Conservation (phyloP, 2,329 filamentous ascomycete genomes). For the Septoria linicola region DNA sequence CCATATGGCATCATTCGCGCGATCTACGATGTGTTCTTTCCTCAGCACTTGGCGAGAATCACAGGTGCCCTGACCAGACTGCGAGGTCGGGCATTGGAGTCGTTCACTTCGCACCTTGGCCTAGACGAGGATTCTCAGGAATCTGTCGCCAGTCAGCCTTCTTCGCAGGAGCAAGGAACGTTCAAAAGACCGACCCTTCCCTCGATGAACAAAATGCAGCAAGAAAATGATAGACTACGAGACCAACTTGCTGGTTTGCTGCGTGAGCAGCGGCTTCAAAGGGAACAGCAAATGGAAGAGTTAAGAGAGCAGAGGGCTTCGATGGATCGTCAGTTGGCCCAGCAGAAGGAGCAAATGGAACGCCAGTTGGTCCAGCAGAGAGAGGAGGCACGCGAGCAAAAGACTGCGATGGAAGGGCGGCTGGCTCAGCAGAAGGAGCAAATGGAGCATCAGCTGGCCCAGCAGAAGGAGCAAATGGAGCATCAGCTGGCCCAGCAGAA, state of each 20-base stretch:
- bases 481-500: not conserved
- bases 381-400: not conserved
- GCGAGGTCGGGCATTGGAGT: constrained; percentile 1
- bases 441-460: not conserved
- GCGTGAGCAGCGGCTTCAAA: not conserved
- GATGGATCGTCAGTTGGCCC: not conserved
- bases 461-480: not conserved
- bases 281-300: not conserved
- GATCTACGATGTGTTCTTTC: constrained; percentile 1
- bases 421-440: not conserved
- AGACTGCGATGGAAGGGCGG: not conserved
- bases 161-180: constrained; percentile 1
- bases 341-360: not conserved
- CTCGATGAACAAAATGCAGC: not conserved
- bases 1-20: not conserved
- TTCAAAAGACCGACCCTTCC: constrained; percentile 1
- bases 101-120: constrained; percentile 8
- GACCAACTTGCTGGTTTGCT: not conserved
- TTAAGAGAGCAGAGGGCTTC: not conserved
- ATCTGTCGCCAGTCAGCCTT: not conserved
- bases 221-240: constrained; percentile 10
- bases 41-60: constrained; percentile 2
- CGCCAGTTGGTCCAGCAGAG: not conserved
- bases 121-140: constrained; percentile 3
- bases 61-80: constrained; percentile 1